Evolutionary conservation across 495 filamentous ascomycete genomes (phyloP), one percentile per base, ranked within the genome.

Genomic region (Glutinoglossum americanum): DNA sequence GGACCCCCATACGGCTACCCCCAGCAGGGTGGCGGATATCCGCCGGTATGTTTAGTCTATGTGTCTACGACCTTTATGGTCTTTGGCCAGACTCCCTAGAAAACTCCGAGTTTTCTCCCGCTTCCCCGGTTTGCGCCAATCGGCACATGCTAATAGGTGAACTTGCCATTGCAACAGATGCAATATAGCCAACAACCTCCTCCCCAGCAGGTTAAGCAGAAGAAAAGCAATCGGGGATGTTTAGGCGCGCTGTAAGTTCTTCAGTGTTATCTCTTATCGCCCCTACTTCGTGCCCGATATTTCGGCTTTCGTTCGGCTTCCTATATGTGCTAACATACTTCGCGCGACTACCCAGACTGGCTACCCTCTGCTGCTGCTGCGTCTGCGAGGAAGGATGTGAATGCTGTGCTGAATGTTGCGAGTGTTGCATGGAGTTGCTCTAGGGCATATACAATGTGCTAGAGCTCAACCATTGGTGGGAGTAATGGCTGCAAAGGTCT

Each of bases 311-410:
- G 13, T 11, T 30, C 54, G 33, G 3, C 30, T 33, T 25, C 2
- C 7, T 15, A 7, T 35, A 33, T 35, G 6, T 35, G 13, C 28
- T 44, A 33, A 55, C 30, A 25, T 19, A 26, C 3, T 55, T n/a
- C 23, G 8, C 15, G 37, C 41, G 9, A 57, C 39, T 23, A 27
- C 45, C 56, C 60, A 77, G 84, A 69, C 66, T 89, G 28, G 82
- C 82, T 15, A 74, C 76, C 26, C 68, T 87, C 48, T 87, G 83
- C 73, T 89, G 84, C 64, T 87, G 83, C 64, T 87, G 82, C 69
- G 76, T 87, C 25, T 84, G 81, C 62, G 83, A 87, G 64, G 80
- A 87, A 69, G 76, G 81, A 49, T 87, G 84, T 65, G 83, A 86
- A 62, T 87, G 83, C 69, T 87, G 83, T 64, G 76, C 80, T 45